Evolutionary conservation across 345 rosid species (phyloP).

Genomic region (Pistacia atlantica): DNA sequence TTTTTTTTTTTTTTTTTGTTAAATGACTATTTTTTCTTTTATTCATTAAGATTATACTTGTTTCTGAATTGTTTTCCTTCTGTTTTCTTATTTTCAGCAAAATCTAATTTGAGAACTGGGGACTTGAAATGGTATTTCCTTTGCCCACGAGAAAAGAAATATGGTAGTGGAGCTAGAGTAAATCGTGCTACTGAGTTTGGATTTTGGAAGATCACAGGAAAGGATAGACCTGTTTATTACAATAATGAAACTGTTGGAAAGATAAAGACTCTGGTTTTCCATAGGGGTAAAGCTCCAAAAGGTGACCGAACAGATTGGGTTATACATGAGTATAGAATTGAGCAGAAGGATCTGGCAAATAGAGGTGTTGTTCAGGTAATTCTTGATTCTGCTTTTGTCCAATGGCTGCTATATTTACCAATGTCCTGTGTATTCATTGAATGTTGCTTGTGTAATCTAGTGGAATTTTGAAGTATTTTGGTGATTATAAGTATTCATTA

Average conservation of each 20-base stretch:
- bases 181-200: slow-evolving; percentile 60
- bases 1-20: neutral
- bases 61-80: neutral
- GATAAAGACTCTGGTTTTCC: slow-evolving; percentile 66
- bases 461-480: neutral
- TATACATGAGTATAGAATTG: slow-evolving; percentile 74
- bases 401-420: neutral
- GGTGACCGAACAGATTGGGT: slow-evolving; percentile 82
- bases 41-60: neutral
- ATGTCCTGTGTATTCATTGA: neutral
- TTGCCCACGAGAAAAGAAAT: slow-evolving; percentile 68
- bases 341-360: slow-evolving; percentile 28
- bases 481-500: neutral
- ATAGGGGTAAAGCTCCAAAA: slow-evolving; percentile 49
- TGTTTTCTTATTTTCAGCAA: slow-evolving; percentile 25
- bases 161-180: slow-evolving; percentile 40
- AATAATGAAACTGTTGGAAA: slow-evolving; percentile 49
- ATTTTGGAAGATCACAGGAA: slow-evolving; percentile 81
- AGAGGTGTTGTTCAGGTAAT: slow-evolving; percentile 36
- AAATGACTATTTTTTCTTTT: neutral
- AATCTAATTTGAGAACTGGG: slow-evolving; percentile 39
- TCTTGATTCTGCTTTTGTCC: neutral
- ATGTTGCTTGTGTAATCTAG: neutral
- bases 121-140: slow-evolving; percentile 87
- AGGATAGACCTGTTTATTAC: slow-evolving; percentile 53